These are phyloP conservation scores for Magnolia changhungtana DNA, from an alignment of 164 flowering plant species.

Conservation along the genomic window DNA sequence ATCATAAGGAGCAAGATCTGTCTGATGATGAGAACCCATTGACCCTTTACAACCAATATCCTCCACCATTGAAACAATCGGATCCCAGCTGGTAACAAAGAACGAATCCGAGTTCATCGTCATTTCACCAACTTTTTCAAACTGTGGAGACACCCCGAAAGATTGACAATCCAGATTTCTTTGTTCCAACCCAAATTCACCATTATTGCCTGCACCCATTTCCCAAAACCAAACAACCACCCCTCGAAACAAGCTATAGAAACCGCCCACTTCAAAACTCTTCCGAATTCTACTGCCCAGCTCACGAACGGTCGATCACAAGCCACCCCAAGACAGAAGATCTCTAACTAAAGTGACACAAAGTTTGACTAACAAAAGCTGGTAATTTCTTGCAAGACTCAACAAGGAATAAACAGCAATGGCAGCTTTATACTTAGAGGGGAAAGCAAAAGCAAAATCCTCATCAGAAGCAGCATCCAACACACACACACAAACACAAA, in stretches of 20 bases:
- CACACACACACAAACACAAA: slow-evolving; percentile 27
- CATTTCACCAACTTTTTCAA: slow-evolving; percentile 33
- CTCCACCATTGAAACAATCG: slow-evolving; percentile 51
- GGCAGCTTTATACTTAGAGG: slow-evolving; percentile 71
- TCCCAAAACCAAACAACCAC: slow-evolving; percentile 11
- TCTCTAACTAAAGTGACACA: slow-evolving; percentile 36
- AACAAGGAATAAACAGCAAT: slow-evolving; percentile 72
- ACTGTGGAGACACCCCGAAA: slow-evolving; percentile 29
- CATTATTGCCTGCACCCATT: slow-evolving; percentile 47
- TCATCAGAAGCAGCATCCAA: slow-evolving; percentile 42
- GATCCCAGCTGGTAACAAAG: slow-evolving; percentile 71
- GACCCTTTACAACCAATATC: slow-evolving; percentile 44
- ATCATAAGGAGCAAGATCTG: slow-evolving; percentile 33
- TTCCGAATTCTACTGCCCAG: not conserved
- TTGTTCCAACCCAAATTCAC: slow-evolving; percentile 48
- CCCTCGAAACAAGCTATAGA: not conserved
- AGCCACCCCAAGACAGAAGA: slow-evolving; percentile 18
- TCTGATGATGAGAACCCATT: slow-evolving; percentile 40
- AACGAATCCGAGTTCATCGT: slow-evolving; percentile 49
- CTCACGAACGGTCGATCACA: slow-evolving; percentile 16
- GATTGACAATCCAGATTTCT: slow-evolving; percentile 33
- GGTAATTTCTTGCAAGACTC: slow-evolving; percentile 70
- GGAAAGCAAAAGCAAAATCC: slow-evolving; percentile 61
- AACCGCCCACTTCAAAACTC: slow-evolving; percentile 7
- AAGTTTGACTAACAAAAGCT: slow-evolving; percentile 52